Evolutionary conservation across 2,329 filamentous ascomycete genomes (phyloP), one percentile per base, ranked within the genome.

Genomic region (Ceratocystis eucalypticola): DNA sequence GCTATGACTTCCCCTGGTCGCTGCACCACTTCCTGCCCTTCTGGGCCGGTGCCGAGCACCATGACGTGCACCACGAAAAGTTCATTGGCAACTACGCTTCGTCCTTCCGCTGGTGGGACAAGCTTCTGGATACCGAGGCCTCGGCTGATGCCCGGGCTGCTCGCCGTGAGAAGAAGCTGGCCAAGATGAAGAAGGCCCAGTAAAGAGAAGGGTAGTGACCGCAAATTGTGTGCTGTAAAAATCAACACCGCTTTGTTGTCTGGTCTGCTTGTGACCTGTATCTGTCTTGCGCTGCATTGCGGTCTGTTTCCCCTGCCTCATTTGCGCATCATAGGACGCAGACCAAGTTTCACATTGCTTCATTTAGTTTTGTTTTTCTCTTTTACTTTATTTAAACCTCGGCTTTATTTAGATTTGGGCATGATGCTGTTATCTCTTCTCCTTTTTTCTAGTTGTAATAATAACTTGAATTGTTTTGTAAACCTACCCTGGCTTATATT

Each of bases 81-180:
- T 99, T 99, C 79, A 91, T 99, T 70, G 94, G 94, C 72, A 99
- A 99, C 81, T 99, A 97, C 76, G 82, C 93, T 64, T 96, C 91
- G 74, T 96, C 90, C 81, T 99, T 99, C 85, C 85, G 93, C 76
- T 99, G 94, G 94, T 99, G 94, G 94, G 94, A 99, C 79, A 96
- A 88, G 76, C 76, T 87, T 71, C 82, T 97, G 71, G 92, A 96
- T 77, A 99, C 94, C 69, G 93, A 99, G 82, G 90, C 90, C 70
- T 91, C 89, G 65, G 84, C 89, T 46, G 93, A 95, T 77, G 90
- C 93, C 50, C 83, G 88, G 72, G 92, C 91, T 85, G 84, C 82
- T 74, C 87, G 92, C 74, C 84, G 91, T 68, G 91, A 94, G 77
- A 85, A 80, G 76, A 92, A 89, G 84, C 72, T 89, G 63, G 83